These are phyloP conservation scores for Ascochyta koolunga DNA, from an alignment of 2,329 filamentous ascomycete genomes.

Conservation along the genomic window DNA sequence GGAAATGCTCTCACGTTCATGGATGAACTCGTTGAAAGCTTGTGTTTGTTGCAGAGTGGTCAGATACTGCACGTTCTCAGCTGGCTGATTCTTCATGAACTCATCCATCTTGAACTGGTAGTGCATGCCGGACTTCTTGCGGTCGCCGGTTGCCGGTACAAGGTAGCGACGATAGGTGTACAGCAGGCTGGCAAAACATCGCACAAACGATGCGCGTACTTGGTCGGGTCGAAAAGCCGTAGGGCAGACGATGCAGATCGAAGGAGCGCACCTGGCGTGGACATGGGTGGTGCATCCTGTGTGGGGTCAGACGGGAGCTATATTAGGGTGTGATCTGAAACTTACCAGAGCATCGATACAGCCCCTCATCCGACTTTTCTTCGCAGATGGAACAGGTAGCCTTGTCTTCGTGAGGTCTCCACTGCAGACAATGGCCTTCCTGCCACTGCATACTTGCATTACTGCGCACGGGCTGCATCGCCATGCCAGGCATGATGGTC, in stretches of 20 bases:
- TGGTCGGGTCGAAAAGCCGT: slow-evolving; percentile 70
- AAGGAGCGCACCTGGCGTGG: slow-evolving; percentile 65
- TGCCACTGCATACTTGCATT: slow-evolving; percentile 83
- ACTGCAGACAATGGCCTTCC: slow-evolving; percentile 81
- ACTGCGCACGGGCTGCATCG: slow-evolving; percentile 78
- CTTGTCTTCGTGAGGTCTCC: slow-evolving; percentile 63
- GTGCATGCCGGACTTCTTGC: slow-evolving; percentile 66
- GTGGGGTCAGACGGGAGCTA: slow-evolving; percentile 27
- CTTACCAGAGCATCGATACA: slow-evolving; percentile 71
- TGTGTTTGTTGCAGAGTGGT: slow-evolving; percentile 68
- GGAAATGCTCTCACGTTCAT: slow-evolving; percentile 73
- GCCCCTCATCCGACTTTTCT: slow-evolving; percentile 73
- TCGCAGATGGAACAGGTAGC: slow-evolving; percentile 76
- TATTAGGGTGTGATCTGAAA: slow-evolving; percentile 16
- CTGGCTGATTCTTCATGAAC: slow-evolving; percentile 67
- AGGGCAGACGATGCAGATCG: slow-evolving; percentile 69
- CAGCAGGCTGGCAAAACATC: slow-evolving; percentile 71
- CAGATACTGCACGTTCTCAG: slow-evolving; percentile 69
- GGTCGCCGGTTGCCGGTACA: slow-evolving; percentile 63
- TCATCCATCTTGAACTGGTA: slow-evolving; percentile 72
- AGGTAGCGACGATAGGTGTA: slow-evolving; percentile 73
- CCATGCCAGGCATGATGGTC: slow-evolving; percentile 84
- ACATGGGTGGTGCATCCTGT: slow-evolving; percentile 62
- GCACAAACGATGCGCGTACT: slow-evolving; percentile 70
- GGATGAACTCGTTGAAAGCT: slow-evolving; percentile 83